Percentiles rank a stretch among this genome's conserved stretches.
Evolutionary conservation across 202 grass and related monocot genomes (phyloP).

Genomic region (Cymbopogon flexuosus): DNA sequence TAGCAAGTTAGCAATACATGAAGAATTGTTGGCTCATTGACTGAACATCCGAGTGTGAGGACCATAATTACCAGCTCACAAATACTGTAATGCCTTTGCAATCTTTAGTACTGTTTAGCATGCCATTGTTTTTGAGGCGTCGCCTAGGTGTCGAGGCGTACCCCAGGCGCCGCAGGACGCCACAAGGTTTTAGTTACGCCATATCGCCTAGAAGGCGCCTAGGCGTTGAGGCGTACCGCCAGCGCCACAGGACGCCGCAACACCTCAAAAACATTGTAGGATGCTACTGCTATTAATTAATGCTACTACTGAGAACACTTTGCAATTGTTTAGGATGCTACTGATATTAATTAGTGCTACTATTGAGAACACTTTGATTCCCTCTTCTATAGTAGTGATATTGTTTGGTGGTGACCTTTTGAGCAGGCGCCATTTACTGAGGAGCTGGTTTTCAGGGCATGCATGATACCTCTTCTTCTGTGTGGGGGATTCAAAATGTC

Average conservation of each 20-base stretch:
- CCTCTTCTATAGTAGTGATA: slow-evolving; percentile 18
- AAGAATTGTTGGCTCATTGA: neutral
- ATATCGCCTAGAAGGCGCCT: no score
- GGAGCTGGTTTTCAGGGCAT: slow-evolving; percentile 91
- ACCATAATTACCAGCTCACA: neutral
- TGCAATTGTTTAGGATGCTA: neutral
- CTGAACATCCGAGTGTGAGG: neutral
- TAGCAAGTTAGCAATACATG: neutral
- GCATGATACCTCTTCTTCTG: slow-evolving; percentile 93
- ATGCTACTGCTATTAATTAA: neutral
- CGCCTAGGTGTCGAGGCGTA: no score
- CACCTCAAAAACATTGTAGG: no score
- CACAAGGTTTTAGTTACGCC: no score
- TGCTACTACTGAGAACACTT: neutral
- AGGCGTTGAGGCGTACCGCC: no score
- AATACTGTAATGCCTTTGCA: neutral
- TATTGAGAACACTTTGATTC: neutral
- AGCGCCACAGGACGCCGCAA: no score
- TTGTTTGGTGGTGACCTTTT: slow-evolving; percentile 33
- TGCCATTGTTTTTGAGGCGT: no score
- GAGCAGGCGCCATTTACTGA: slow-evolving; percentile 84
- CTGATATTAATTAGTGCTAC: neutral
- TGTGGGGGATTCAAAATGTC: slow-evolving; percentile 73
- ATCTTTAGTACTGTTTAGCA: neutral
- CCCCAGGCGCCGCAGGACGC: no score